phyloP scores from a whole-genome alignment of 1,284 basidiomycete genomes.

The Rugosomyces carneus region DNA sequence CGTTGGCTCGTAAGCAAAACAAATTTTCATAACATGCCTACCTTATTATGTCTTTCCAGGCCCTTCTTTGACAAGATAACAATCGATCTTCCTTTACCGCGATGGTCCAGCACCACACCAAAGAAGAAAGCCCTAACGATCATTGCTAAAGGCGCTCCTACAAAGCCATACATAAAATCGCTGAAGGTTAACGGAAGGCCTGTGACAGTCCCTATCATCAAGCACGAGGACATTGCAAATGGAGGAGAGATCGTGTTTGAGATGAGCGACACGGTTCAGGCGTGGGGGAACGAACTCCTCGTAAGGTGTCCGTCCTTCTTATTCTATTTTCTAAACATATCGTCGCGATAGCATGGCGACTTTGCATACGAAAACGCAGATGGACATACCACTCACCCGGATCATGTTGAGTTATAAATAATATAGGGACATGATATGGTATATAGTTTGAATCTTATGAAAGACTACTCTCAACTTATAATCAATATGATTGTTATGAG shows the following conservation, averaged over 20 bases:
- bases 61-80: constrained; percentile 66
- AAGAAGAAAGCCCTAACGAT: constrained; percentile 38
- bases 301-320: constrained; percentile 5
- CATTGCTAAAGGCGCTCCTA: constrained; percentile 45
- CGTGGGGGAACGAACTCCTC: constrained; percentile 28
- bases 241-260: constrained; percentile 59
- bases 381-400: neutral
- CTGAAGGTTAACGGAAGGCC: constrained; percentile 47
- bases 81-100: constrained; percentile 43
- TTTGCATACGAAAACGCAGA: neutral
- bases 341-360: neutral
- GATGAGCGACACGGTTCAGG: constrained; percentile 46
- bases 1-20: constrained; percentile 51
- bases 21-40: constrained; percentile 15
- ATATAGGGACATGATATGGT: too few species aligned
- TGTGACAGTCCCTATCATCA: constrained; percentile 41
- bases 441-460: too few species aligned
- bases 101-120: neutral
- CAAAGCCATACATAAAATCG: constrained; percentile 52
- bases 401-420: neutral
- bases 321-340: neutral
- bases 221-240: constrained; percentile 47
- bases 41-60: constrained; percentile 22
- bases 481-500: too few species aligned
- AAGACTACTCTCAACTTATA: too few species aligned